A percentile compares a stretch with the other conserved stretches of the same genome.
phyloP scores from a whole-genome alignment of 805 yeast species.

The Candida caryicola region DNA sequence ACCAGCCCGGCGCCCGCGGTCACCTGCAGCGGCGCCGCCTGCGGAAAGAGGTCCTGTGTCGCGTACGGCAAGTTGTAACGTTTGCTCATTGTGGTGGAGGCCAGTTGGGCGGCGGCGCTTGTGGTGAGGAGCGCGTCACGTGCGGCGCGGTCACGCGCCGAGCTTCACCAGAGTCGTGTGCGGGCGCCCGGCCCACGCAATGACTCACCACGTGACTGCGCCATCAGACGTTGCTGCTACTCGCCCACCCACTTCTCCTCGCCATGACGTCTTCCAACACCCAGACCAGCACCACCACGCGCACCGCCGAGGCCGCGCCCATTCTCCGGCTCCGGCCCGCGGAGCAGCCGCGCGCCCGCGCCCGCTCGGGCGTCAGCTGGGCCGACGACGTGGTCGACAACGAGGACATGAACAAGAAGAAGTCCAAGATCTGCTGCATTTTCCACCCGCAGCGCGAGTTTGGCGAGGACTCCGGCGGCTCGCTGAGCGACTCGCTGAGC shows the following conservation, averaged over 20 bases:
- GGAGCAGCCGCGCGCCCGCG: conserved; percentile 3
- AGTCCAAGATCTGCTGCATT: conserved; percentile 86
- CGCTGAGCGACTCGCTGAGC: conserved; percentile 25
- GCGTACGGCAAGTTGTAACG: conserved; percentile 40
- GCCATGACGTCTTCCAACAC: not conserved
- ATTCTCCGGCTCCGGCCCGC: conserved; percentile 8
- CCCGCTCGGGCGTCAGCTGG: conserved; percentile 65
- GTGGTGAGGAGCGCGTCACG: not conserved
- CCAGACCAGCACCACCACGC: not conserved
- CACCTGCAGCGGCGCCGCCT: conserved; percentile 11
- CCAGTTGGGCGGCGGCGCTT: not conserved
- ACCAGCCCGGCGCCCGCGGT: conserved; percentile 5
- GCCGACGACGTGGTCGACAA: conserved; percentile 83
- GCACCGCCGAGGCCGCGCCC: conserved; percentile 3
- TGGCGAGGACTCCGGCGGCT: conserved; percentile 42
- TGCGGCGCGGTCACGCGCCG: too few species aligned
- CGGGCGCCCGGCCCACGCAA: too few species aligned
- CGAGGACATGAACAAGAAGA: conserved; percentile 84
- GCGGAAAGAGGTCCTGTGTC: conserved; percentile 43
- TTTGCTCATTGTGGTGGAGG: conserved; percentile 26
- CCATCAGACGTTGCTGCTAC: too few species aligned
- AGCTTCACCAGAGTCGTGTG: too few species aligned
- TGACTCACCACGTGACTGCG: too few species aligned
- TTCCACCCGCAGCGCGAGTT: conserved; percentile 72
- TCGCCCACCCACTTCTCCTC: too few species aligned